Evolutionary conservation across 805 yeast species (phyloP), one percentile per base, ranked within the genome.

Genomic region (Candida dajiaensis): DNA sequence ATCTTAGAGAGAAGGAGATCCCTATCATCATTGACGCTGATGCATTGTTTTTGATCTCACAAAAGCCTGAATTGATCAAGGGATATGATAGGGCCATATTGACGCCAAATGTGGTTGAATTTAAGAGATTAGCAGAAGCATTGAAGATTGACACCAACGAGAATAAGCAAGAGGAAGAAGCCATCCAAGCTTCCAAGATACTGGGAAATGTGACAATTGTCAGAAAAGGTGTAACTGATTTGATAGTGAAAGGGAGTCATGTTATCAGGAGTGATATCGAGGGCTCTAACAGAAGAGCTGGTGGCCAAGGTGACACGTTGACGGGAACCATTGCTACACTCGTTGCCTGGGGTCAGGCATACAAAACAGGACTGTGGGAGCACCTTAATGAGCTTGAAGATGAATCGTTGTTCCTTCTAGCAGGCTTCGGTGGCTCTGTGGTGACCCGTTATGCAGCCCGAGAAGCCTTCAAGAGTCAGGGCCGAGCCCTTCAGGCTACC

Each of bases 251-350:
- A 43, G 78, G 77, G 2, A 69, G 66, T 4, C 58, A 63, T 5
- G 56, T 67, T 6, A 51, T 86, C 7, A 55, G 66, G 3, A 76
- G 73, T 50, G 72, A 71, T 31, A 58, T 69, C 28, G 56, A 62
- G 15, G 97, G 98, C 1, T 83, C 94, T 7, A 65, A 68, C 42
- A 84, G 87, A 58, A 73, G 99, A 45, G 95, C 87, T 8, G 97
- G 97, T 12, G 99, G 99, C 0, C 98, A 94, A 67, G 99, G 99
- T 22, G 99, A 94, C 57, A 85, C 97, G 0, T 64, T 94, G 36
- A 78, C 92, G 0, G 99, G 99, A 0, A 70, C 87, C 21, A 66
- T 89, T n/a, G 89, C 90, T 1, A 83, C 96, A 0, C 71, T 92
- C 57, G 58, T 86, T 29, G 86, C 88, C 6, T 92, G 96, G 95